Conservation (phyloP, 441 rosid genomes). For the Bruguiera hainesii region DNA sequence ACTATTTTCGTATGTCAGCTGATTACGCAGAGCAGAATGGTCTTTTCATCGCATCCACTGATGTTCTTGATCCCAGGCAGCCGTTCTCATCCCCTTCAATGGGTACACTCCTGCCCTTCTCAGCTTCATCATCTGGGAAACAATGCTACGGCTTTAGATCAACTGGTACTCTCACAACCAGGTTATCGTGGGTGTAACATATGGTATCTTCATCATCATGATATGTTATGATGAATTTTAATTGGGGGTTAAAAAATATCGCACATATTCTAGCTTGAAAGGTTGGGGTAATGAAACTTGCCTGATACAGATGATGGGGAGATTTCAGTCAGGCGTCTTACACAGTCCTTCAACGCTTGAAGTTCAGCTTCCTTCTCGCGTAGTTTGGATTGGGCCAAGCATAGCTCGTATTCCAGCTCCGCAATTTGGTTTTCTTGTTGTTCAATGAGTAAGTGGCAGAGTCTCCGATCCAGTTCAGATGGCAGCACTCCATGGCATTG, state of each 20-base stretch:
- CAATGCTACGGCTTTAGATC: slow-evolving; percentile 20
- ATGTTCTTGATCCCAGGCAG: slow-evolving; percentile 33
- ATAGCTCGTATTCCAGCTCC: slow-evolving; percentile 68
- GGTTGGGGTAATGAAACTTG: slow-evolving; percentile 3
- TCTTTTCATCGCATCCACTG: slow-evolving; percentile 64
- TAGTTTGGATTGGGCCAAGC: slow-evolving; percentile 61
- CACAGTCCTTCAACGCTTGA: slow-evolving; percentile 68
- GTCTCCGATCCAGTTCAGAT: slow-evolving; percentile 63
- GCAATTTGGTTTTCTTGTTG: slow-evolving; percentile 76
- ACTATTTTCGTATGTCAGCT: slow-evolving; percentile 13
- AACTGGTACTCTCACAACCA: background rate
- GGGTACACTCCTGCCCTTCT: slow-evolving; percentile 35
- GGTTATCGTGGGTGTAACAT: background rate
- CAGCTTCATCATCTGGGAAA: slow-evolving; percentile 59
- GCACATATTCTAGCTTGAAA: background rate
- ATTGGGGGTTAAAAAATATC: background rate
- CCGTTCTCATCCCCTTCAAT: slow-evolving; percentile 32
- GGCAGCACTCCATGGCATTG: slow-evolving; percentile 60
- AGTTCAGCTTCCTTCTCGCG: slow-evolving; percentile 76
- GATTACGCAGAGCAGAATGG: slow-evolving; percentile 31
- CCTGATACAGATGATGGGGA: slow-evolving; percentile 56
- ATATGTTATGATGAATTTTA: background rate
- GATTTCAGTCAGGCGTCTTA: slow-evolving; percentile 57
- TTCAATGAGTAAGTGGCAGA: slow-evolving; percentile 60
- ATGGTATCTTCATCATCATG: background rate